These are phyloP conservation scores for Quercus cerris DNA, from an alignment of 306 rosid genomes.

Conservation along the genomic window DNA sequence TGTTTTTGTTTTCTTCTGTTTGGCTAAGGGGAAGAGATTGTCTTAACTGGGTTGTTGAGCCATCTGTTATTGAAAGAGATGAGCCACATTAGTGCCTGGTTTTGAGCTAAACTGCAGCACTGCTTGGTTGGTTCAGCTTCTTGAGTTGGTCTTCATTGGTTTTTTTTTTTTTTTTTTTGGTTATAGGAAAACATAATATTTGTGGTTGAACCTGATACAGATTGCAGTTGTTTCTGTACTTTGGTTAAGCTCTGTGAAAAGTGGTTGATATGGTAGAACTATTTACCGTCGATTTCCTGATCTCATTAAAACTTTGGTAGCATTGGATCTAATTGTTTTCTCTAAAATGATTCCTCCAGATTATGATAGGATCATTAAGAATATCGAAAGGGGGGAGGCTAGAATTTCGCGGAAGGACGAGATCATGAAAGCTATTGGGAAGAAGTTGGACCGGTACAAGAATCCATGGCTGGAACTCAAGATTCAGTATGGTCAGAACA, in stretches of 20 bases:
- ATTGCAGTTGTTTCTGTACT: not conserved
- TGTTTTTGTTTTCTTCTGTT: too few relatives aligned
- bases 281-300: not conserved
- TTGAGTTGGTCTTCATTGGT: not conserved
- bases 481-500: constrained; percentile 96
- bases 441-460: constrained; percentile 96
- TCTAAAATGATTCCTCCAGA: constrained; percentile 41
- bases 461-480: constrained; percentile 98
- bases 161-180: not conserved
- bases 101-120: not conserved
- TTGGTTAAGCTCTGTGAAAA: not conserved
- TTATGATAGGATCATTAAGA: constrained; percentile 92
- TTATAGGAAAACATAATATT: not conserved
- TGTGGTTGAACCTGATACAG: not conserved
- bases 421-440: constrained; percentile 98
- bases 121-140: constrained; percentile 2
- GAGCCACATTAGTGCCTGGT: constrained; percentile 2
- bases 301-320: not conserved
- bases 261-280: not conserved
- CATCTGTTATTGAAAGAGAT: not conserved
- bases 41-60: not conserved
- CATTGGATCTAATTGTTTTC: not conserved
- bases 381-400: constrained; percentile 98
- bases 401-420: constrained; percentile 97
- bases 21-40: not conserved